These are phyloP conservation scores for Blastobotrys elegans DNA, from an alignment of 1,139 yeast genomes.

Conservation along the genomic window DNA sequence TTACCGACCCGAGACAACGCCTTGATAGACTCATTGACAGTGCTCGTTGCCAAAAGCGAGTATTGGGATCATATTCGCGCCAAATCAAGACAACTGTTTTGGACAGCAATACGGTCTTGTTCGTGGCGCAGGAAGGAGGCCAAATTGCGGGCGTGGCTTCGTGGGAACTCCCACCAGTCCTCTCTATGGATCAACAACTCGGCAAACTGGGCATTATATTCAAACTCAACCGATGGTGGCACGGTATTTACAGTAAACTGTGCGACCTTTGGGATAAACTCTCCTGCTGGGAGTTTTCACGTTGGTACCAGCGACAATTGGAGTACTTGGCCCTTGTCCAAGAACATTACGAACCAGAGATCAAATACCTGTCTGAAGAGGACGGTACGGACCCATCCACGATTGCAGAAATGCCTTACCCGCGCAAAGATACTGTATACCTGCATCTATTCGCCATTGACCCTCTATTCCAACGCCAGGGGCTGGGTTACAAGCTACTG, in stretches of 20 bases:
- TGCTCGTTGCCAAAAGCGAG: background rate
- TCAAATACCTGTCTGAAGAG: background rate
- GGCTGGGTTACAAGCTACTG: background rate
- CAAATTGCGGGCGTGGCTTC: background rate
- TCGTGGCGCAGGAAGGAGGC: background rate
- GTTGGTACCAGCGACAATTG: background rate
- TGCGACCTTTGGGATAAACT: background rate
- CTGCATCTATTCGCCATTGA: background rate
- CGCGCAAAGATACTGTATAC: background rate
- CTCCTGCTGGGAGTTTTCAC: background rate
- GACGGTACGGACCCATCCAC: background rate
- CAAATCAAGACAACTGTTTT: background rate
- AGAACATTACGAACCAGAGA: background rate
- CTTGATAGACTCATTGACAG: background rate
- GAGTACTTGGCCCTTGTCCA: background rate
- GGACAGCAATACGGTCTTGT: background rate
- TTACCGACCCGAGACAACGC: conserved; percentile 4
- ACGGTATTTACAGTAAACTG: background rate
- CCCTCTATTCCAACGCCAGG: background rate
- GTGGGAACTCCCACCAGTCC: conserved; percentile 1
- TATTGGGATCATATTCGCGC: background rate
- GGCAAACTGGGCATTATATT: background rate
- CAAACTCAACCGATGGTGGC: background rate
- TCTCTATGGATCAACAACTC: background rate
- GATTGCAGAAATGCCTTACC: background rate